Percentiles rank a stretch among this genome's conserved stretches.
These are phyloP conservation scores for Aspergillus fructus DNA, from an alignment of 2,329 filamentous ascomycete species.

Conservation along the genomic window DNA sequence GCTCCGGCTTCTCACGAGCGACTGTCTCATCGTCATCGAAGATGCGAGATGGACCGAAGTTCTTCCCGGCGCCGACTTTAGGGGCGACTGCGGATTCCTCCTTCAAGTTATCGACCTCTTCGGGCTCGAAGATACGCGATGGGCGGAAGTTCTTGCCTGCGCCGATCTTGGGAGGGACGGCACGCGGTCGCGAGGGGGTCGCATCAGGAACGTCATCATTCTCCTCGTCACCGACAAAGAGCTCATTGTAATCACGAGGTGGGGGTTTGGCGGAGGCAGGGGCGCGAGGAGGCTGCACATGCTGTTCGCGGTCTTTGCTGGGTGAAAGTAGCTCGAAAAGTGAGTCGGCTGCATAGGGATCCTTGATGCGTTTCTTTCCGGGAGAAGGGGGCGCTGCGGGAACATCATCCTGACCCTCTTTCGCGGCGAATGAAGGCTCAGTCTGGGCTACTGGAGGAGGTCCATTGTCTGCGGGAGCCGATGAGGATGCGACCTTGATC, in stretches of 20 bases:
- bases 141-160: constrained; percentile 62
- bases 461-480: constrained; percentile 16
- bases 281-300: constrained; percentile 63
- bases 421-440: constrained; percentile 1
- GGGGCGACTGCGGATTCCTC: constrained; percentile 58
- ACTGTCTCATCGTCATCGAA: constrained; percentile 60
- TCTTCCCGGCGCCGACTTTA: constrained; percentile 60
- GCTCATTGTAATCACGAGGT: constrained; percentile 67
- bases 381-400: constrained; percentile 28
- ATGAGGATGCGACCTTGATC: constrained; percentile 57
- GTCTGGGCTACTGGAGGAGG: constrained; percentile 9
- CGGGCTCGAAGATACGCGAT: constrained; percentile 31
- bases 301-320: constrained; percentile 49
- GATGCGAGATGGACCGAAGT: constrained; percentile 62
- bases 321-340: constrained; percentile 69
- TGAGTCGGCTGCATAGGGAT: constrained; percentile 49
- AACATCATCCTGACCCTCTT: constrained; percentile 5
- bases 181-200: constrained; percentile 24
- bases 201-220: constrained; percentile 22
- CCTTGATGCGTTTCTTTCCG: constrained; percentile 42
- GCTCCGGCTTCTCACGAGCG: constrained; percentile 38
- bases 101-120: constrained; percentile 26
- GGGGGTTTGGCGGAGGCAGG: constrained; percentile 66
- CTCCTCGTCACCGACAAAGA: constrained; percentile 57
- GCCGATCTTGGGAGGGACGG: constrained; percentile 53